Evolutionary conservation across 2,329 filamentous ascomycete genomes (phyloP), one percentile per base, ranked within the genome.

Genomic region (Aspergillus fumigatiaffinis): DNA sequence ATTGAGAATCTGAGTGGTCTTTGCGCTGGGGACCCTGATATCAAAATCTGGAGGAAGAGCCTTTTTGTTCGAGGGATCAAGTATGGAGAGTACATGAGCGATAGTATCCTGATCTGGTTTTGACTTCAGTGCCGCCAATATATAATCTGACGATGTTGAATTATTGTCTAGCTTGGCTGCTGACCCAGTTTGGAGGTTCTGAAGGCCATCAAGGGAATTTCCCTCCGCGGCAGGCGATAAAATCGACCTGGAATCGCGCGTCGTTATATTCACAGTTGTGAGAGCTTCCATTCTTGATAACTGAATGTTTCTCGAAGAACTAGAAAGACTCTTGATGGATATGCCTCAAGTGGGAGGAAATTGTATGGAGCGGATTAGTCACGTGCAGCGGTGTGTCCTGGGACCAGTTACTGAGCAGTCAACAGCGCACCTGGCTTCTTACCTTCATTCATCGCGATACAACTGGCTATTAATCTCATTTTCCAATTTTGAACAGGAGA

Each of bases 1-100:
- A 68, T 92, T 87, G 53, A 93, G 79, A 32, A 97, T 84, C 65
- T 92, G 89, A 21, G 91, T 86, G 56, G 86, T 84, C 59, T 85
- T 77, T 1, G 92, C 87, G 32, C 83, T 83, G 3, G 91, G 87
- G 2, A 78, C 72, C 48, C 80, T 78, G 51, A 93, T 80, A 63
- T 83, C 82, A 67, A 88, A 85, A 12, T 60, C 56, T 23, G 60
- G 57, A 48, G 69, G 51, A 14, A 64, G 25, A 46, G 50, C 50
- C 5, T 57, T 55, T 25, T 63, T 67, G 51, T 64, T 70, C 29
- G 64, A 66, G 14, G 73, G 71, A 56, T 77, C 74, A 44, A 80
- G 63, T 38, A 62, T 69, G 25, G 60, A 55, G 42, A 80, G 62
- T 28, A 68, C 61, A 3, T 62, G 53, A 38, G 60, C 61, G 7